Evolutionary conservation across 1,284 basidiomycete genomes (phyloP), one percentile per base, ranked within the genome.

Genomic region (Ustilago hordei): DNA sequence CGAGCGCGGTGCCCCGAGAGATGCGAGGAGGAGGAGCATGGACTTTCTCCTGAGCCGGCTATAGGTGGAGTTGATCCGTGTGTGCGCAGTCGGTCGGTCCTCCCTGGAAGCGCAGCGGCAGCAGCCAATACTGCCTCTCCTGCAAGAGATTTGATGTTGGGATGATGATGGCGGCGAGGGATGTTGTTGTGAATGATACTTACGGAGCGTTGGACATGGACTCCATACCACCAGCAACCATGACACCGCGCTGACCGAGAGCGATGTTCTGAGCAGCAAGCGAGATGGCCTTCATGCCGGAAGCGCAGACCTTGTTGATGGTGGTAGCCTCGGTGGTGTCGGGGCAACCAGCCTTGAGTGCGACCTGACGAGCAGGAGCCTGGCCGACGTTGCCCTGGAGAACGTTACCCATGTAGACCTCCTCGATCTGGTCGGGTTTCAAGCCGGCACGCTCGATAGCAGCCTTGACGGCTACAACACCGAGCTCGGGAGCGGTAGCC

Each of bases 281-380:
- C 75, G 86, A 87, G 75, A 88, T 85, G 11, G 86, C 82, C 83
- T 88, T 88, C 86, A 88, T 87, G 38, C 87, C 87, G 3, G 85
- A 86, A 17, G 87, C 87, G 82, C 87, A 88, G 50, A 88, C 87
- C 94, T 86, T 88, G 87, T 99, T 99, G 89, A 99, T 93, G 60
- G 97, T 99, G 45, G 97, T 99, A 19, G 95, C 95, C 88, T 99
- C 97, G 41, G 95, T 95, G 70, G 90, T 90, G 28, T 91, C 87
- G 76, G 91, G 91, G 87, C 97, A 85, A 1, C 96, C 96, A 31
- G 96, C 95, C 87, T 96, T 95, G 67, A 99, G 91, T n/a, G 81
- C 87, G 59, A 87, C 87, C 80, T 88, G 87, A 50, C 87, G 79
- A n/a, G 87, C 87, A 19, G 87, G 87, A 23, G 84, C 81, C 81